Evolutionary conservation across 371 early-diverging fungal genomes (phyloP).

Genomic region (Fennellomyces sp.): DNA sequence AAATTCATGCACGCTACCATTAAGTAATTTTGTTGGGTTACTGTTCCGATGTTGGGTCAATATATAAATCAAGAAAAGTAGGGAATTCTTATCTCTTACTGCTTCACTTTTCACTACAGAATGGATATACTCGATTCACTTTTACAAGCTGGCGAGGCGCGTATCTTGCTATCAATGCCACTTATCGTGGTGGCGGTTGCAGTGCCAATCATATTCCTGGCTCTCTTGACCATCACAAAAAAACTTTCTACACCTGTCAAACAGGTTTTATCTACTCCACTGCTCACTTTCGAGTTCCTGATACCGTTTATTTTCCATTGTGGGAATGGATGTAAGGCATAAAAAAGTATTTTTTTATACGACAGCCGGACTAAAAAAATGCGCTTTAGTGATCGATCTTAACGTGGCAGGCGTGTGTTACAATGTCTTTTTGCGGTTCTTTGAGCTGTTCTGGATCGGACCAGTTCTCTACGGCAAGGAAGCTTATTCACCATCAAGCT

Average conservation of each 20-base stretch:
- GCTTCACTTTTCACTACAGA: too few species aligned
- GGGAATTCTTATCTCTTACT: too few species aligned
- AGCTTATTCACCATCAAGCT: slow-evolving; percentile 24
- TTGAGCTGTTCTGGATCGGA: slow-evolving; percentile 36
- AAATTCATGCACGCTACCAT: too few species aligned
- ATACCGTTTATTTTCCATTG: slow-evolving; percentile 29
- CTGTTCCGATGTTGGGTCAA: too few species aligned
- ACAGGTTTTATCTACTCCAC: slow-evolving; percentile 34
- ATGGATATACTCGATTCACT: too few species aligned
- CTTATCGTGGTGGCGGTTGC: too few species aligned
- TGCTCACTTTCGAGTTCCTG: slow-evolving; percentile 25
- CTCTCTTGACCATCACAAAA: slow-evolving; percentile 12
- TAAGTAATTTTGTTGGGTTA: too few species aligned
- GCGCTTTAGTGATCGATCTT: slow-evolving; percentile 32
- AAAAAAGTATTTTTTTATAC: too few species aligned
- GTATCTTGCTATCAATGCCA: too few species aligned
- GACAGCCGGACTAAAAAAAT: background rate
- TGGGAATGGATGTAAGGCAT: slow-evolving; percentile 19
- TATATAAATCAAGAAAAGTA: too few species aligned
- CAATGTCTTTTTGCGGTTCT: slow-evolving; percentile 31
- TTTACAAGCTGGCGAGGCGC: too few species aligned
- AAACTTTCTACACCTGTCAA: slow-evolving; percentile 20
- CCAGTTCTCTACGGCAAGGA: slow-evolving; percentile 30
- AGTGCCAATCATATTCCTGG: too few species aligned
- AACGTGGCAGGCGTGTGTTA: slow-evolving; percentile 16